These are phyloP conservation scores for Phtheirospermum japonicum DNA, from an alignment of 257 asterid genomes.

Conservation along the genomic window DNA sequence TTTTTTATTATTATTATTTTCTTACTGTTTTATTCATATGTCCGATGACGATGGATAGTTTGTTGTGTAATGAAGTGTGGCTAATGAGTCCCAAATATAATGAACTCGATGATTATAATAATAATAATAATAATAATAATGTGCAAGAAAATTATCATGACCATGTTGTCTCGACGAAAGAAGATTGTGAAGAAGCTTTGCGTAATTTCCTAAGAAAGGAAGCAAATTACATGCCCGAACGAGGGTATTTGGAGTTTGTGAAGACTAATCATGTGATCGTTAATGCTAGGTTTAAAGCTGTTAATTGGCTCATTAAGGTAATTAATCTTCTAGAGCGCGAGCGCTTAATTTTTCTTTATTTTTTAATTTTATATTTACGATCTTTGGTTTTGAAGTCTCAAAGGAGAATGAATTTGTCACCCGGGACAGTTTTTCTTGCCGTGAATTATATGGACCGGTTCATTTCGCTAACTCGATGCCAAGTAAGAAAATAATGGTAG, in stretches of 20 bases:
- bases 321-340: not conserved
- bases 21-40: not conserved
- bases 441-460: slow-evolving; percentile 74
- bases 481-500: slow-evolving; percentile 45
- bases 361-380: not conserved
- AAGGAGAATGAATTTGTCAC: slow-evolving; percentile 47
- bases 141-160: not conserved
- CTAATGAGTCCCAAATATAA: slow-evolving; percentile 29
- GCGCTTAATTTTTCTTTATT: not conserved
- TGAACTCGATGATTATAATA: not conserved
- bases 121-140: not conserved
- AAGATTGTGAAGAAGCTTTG: slow-evolving; percentile 47
- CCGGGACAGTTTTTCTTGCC: slow-evolving; percentile 53
- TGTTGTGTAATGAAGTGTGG: slow-evolving; percentile 64
- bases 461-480: slow-evolving; percentile 42
- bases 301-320: slow-evolving; percentile 65
- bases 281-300: slow-evolving; percentile 43
- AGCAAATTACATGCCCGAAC: slow-evolving; percentile 37
- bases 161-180: slow-evolving; percentile 8
- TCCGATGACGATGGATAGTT: slow-evolving; percentile 26
- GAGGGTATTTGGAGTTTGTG: slow-evolving; percentile 32
- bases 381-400: slow-evolving; percentile 43
- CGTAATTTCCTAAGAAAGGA: slow-evolving; percentile 40
- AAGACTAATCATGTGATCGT: slow-evolving; percentile 26
- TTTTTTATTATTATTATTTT: too few relatives aligned